Percentiles rank a stretch among this genome's conserved stretches.
Conservation (phyloP, 179 eudicot species). For the Monotropa hypopitys region DNA sequence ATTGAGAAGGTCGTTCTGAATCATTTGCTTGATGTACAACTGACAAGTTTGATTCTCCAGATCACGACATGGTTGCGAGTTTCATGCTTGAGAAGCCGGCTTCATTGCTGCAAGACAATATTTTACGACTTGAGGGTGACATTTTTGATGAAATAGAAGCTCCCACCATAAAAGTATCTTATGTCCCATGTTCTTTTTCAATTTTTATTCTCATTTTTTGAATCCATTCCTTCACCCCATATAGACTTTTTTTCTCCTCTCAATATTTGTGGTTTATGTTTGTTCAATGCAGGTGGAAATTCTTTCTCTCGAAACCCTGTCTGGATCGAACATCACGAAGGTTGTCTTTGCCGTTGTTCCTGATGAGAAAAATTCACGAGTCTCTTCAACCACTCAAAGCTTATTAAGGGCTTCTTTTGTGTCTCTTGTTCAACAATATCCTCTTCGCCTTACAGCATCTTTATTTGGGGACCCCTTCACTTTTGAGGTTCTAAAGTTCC, state of each 20-base stretch:
- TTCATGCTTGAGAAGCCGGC: slow-evolving; percentile 52
- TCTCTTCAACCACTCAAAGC: slow-evolving; percentile 43
- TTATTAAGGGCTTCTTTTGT: slow-evolving; percentile 45
- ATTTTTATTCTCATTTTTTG: background rate
- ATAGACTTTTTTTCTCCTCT: background rate
- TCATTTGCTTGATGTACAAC: background rate
- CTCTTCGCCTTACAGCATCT: slow-evolving; percentile 32
- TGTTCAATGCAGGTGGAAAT: slow-evolving; percentile 40
- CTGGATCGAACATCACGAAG: slow-evolving; percentile 40
- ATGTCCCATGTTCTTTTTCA: slow-evolving; percentile 10
- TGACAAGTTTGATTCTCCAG: slow-evolving; percentile 17
- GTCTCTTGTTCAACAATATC: slow-evolving; percentile 37
- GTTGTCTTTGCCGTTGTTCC: slow-evolving; percentile 66
- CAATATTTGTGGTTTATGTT: background rate
- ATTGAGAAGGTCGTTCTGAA: background rate
- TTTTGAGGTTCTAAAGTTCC: slow-evolving; percentile 72
- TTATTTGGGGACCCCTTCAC: slow-evolving; percentile 54
- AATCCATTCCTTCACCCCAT: background rate
- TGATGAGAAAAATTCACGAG: slow-evolving; percentile 26
- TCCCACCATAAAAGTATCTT: slow-evolving; percentile 43
- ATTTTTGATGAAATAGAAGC: slow-evolving; percentile 58
- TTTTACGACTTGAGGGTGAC: slow-evolving; percentile 44
- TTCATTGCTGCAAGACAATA: slow-evolving; percentile 47
- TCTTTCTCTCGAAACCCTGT: slow-evolving; percentile 31
- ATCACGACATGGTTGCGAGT: slow-evolving; percentile 58